Evolutionary conservation across 1,139 yeast genomes (phyloP), one percentile per base, ranked within the genome.

Genomic region (Candida tropicalis): DNA sequence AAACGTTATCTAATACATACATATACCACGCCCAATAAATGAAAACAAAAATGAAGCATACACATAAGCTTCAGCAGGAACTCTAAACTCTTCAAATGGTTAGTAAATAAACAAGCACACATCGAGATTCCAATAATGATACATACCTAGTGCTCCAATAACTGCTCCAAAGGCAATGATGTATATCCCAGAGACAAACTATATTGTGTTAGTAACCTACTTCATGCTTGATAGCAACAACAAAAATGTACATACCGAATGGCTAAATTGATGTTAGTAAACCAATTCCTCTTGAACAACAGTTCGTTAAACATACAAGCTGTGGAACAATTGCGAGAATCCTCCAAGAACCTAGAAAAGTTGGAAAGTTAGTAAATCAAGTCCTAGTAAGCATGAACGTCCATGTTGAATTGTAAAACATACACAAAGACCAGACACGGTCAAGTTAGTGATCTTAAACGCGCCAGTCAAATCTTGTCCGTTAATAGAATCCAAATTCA

Each of bases 21-120:
- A 80, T 11, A 82, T 59, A 16, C 96, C 97, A 56, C 97, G 77
- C 4, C 97, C 97, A 13, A 87, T 65, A 58, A 89, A 89, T 12
- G 95, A 87, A 61, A 86, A 87, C 53, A 87, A 70, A 57, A 90
- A 89, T 2, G 95, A 86, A 15, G 86, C 93, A 59, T 83, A 88
- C 11, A 80, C 75, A 53, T 81, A 75, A 8, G 90, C 79, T 52
- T 81, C 79, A 2, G 87, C 78, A 4, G 88, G 88, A 39, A 82
- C 79, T 52, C 76, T 70, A 58, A 84, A 83, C 58, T 85, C 91
- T 62, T 44, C 17, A 38, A 13, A 27, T 33, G 16, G 35, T 39
- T 38, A 45, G 45, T 42, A 35, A 24, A 18, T 36, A 18, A 22
- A 10, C 4, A 11, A 3, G 15, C 27, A 11, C 23, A 16, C 4